phyloP scores from a whole-genome alignment of 2,329 filamentous ascomycete species.

The Stachybotrys chlorohalonatus region DNA sequence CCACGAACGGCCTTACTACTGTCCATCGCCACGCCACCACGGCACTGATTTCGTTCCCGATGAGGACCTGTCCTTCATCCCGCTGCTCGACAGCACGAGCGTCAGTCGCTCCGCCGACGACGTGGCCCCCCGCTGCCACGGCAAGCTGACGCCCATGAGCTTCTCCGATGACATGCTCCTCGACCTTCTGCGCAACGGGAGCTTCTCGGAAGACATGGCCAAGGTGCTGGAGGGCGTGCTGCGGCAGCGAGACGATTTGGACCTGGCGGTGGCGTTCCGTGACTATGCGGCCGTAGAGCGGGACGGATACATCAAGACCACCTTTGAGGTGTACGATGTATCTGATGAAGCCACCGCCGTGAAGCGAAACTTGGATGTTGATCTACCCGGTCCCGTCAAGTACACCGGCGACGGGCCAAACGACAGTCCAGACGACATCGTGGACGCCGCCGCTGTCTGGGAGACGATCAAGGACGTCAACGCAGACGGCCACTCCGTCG shows the following conservation, averaged over 20 bases:
- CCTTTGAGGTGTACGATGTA: conserved; percentile 50
- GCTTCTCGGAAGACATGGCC: conserved; percentile 31
- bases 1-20: conserved; percentile 13
- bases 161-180: conserved; percentile 34
- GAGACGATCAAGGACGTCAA: conserved; percentile 29
- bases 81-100: conserved; percentile 14
- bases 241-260: conserved; percentile 22
- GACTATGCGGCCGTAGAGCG: conserved; percentile 26
- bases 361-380: conserved; percentile 18
- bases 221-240: conserved; percentile 27
- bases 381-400: conserved; percentile 13
- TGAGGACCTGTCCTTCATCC: conserved; percentile 22
- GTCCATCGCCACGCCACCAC: conserved; percentile 10
- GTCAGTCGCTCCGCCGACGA: conserved; percentile 6
- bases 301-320: conserved; percentile 34
- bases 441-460: conserved; percentile 33
- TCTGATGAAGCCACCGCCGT: conserved; percentile 31
- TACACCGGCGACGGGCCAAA: conserved; percentile 13
- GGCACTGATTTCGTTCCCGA: conserved; percentile 12
- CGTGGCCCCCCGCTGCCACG: conserved; percentile 7
- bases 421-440: conserved; percentile 16
- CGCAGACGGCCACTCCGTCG: conserved; percentile 31
- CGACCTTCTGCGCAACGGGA: conserved; percentile 26
- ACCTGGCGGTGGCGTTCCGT: conserved; percentile 18
- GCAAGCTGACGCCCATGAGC: conserved; percentile 10